Base-by-base conservation (phyloP, 345 rosid species). In the Citrus glauca region DNA sequence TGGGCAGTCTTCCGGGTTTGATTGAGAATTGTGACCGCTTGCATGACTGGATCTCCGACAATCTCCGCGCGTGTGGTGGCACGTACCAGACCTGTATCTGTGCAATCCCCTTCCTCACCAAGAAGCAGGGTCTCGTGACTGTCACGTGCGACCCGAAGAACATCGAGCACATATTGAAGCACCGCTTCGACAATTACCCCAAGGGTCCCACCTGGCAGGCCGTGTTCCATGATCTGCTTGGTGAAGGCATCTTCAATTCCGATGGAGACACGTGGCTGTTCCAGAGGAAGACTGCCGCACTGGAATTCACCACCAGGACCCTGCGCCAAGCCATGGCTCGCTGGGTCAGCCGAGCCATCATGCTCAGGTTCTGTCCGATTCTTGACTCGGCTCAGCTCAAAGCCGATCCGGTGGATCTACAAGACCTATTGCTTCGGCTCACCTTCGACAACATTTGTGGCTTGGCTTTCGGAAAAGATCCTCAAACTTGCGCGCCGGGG, bases 311-410 rank as follows among this genome's bases (percentile, higher is more conserved):
- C 81, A 95, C 99, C 25, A 81, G 96, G 85, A 95, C 98, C 9
- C 94, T 95, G 22, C 98, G 99, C 73, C 98, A 92, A 71, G 99
- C 99, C 80, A 95, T 95, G 99, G 94, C 93, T 80, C 91, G 99
- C 1, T 95, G 99, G 99, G 91, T 95, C 32, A 91, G 85, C 80
- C 89, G 92, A 35, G 91, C 95, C 27, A 95, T 95, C 45, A 87
- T 86, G 85, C 75, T 87, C 45, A 74, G 97, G 9, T 93, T 95
- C 85, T 78, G 86, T 62, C 97, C 97, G 0, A 78, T 95, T 28
- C 94, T 95, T 2, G 86, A 89, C 74, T 53, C 86, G 70, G 94
- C 98, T 67, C 90, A 84, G 81, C 40, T 65, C 22, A 28, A 57
- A 1, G 83, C 76, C 28, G 84, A 89, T 83, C 86, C 96, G 77